These are phyloP conservation scores for Boletus insuetus DNA, from an alignment of 768 basidiomycete species.

Conservation along the genomic window DNA sequence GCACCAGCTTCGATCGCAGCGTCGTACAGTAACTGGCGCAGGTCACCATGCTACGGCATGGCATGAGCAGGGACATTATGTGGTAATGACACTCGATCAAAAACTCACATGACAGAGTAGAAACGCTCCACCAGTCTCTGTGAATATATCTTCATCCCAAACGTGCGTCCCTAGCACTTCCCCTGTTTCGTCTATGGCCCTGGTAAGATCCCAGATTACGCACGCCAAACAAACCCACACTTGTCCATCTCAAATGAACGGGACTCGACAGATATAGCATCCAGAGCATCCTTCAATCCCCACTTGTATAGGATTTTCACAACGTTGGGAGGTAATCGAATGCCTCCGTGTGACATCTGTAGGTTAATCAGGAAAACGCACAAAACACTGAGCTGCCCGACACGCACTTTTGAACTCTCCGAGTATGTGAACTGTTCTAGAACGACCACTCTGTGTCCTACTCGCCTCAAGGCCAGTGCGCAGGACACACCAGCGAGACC, in stretches of 20 bases:
- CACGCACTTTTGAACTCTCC: constrained; percentile 34
- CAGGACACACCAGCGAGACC: constrained; percentile 55
- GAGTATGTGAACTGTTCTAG: constrained; percentile 48
- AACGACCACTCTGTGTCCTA: constrained; percentile 60
- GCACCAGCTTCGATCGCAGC: constrained; percentile 49
- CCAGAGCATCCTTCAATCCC: constrained; percentile 48
- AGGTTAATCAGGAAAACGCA: neutral
- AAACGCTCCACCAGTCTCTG: constrained; percentile 49
- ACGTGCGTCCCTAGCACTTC: constrained; percentile 43
- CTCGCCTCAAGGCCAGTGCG: constrained; percentile 52
- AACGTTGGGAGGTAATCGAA: constrained; percentile 57
- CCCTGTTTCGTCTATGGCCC: constrained; percentile 41
- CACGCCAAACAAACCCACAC: constrained; percentile 20
- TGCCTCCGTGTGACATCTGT: constrained; percentile 37
- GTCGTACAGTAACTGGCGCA: constrained; percentile 46
- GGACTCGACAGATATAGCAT: constrained; percentile 30
- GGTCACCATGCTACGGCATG: constrained; percentile 45
- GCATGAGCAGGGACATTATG: neutral
- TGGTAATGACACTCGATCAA: neutral
- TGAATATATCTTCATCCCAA: constrained; percentile 47
- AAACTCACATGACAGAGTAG: constrained; percentile 45
- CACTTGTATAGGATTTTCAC: constrained; percentile 54
- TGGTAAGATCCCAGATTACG: neutral
- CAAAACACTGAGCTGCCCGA: neutral
- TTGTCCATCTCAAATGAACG: constrained; percentile 23